Evolutionary conservation across 2,329 filamentous ascomycete species (phyloP).

Genomic region (Sarocladium strictum): DNA sequence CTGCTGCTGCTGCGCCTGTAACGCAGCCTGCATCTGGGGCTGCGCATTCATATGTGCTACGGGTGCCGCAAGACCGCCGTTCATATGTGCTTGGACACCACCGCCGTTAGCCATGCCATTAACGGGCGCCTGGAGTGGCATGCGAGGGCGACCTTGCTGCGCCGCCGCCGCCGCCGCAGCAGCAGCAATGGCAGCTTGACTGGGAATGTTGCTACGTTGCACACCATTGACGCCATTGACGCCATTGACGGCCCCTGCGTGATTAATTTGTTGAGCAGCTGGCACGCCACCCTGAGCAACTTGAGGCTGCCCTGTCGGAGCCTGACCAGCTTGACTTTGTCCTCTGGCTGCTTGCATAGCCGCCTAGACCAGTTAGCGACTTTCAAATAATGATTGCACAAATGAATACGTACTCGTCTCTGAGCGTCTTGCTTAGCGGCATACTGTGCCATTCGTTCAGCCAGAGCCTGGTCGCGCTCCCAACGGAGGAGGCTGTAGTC

Average conservation of each 20-base stretch:
- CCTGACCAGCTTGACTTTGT: slow-evolving; percentile 38
- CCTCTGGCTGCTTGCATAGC: slow-evolving; percentile 41
- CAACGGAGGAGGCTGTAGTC: slow-evolving; percentile 87
- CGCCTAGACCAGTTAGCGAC: slow-evolving; percentile 22
- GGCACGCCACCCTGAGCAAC: slow-evolving; percentile 24
- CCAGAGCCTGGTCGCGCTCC: slow-evolving; percentile 70
- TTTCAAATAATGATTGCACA: background rate
- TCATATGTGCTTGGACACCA: slow-evolving; percentile 41
- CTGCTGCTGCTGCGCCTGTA: slow-evolving; percentile 16
- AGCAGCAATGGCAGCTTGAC: slow-evolving; percentile 37
- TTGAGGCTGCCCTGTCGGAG: slow-evolving; percentile 32
- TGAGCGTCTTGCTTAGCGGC: slow-evolving; percentile 55
- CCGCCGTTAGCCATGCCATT: slow-evolving; percentile 37
- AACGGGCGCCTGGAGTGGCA: slow-evolving; percentile 48
- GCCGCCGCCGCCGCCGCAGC: slow-evolving; percentile 30
- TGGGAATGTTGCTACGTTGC: background rate
- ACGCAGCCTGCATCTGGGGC: slow-evolving; percentile 46
- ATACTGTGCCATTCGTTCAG: slow-evolving; percentile 51
- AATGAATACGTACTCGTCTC: slow-evolving; percentile 41
- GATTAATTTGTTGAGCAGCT: slow-evolving; percentile 21
- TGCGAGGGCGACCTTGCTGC: slow-evolving; percentile 41
- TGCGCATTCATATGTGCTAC: slow-evolving; percentile 55
- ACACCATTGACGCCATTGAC: slow-evolving; percentile 10
- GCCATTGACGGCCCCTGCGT: slow-evolving; percentile 15
- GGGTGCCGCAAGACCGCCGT: slow-evolving; percentile 43